These are phyloP conservation scores for Taphrina confusa DNA, from an alignment of 1,139 yeast species.

Conservation along the genomic window DNA sequence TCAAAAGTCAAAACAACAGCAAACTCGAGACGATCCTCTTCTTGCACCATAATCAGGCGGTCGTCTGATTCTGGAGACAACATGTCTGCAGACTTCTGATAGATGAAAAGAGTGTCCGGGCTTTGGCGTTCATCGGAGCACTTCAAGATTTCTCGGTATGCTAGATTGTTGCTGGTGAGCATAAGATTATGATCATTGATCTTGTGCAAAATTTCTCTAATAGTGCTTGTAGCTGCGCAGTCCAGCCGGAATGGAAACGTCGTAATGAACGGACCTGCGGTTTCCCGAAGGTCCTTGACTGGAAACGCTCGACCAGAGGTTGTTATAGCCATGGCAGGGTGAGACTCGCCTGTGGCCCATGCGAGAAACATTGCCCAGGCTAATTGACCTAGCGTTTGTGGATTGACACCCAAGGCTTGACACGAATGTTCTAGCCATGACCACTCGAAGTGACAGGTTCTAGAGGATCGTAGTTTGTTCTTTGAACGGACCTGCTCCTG, in stretches of 20 bases:
- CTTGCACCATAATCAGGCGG: neutral
- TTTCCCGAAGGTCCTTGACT: constrained; percentile 32
- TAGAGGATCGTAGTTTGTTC: neutral
- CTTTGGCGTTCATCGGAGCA: constrained; percentile 1
- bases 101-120: constrained; percentile 27
- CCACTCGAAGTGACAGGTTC: neutral
- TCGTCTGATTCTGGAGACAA: neutral
- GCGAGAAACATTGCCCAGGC: constrained; percentile 38
- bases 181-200: neutral
- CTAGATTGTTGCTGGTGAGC: constrained; percentile 1
- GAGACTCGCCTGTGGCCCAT: constrained; percentile 16
- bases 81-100: constrained; percentile 24
- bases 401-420: constrained; percentile 17
- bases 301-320: constrained; percentile 37
- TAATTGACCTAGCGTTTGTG: constrained; percentile 38
- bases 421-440: constrained; percentile 16
- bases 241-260: constrained; percentile 36
- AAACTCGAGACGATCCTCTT: constrained; percentile 26
- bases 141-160: constrained; percentile 29
- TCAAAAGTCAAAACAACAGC: constrained; percentile 15
- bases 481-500: neutral
- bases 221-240: neutral
- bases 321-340: constrained; percentile 37
- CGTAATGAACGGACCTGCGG: constrained; percentile 39
- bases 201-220: neutral